Evolutionary conservation across 1,284 basidiomycete species (phyloP), one percentile per base, ranked within the genome.

Genomic region (Wolfiporia cocos): DNA sequence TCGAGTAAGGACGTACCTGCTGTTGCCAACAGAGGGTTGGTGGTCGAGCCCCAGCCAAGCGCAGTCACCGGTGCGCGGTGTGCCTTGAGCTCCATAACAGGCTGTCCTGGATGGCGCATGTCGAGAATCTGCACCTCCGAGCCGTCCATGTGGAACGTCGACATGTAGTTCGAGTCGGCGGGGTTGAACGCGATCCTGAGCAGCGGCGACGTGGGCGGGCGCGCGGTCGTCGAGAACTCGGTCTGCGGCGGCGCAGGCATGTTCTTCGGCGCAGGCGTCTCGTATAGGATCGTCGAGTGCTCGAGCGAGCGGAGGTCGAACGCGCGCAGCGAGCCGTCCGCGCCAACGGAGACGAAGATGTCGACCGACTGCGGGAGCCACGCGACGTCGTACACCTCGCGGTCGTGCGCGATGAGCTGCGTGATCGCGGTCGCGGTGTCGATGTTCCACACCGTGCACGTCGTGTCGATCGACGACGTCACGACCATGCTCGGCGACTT

Each of bases 281-380:
- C 96, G 64, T 98, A 99, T 34, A 99, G 75, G 55, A 99, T 99
- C 2, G 96, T 99, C 6, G 93, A 97, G 65, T 99, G 96, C 62
- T 99, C 96, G 34, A 99, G 74, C 53, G 88, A 91, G 29, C 96
- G 84, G 43, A 99, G 69, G 64, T 99, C 96, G 61, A 99, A 99
- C 6, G 96, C 94, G 37, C 96, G 88, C 28, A 99, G 71, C 46
- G 87, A 92, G 10, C 96, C 96, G 60, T 99, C 96, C 11, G 95
- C 96, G 19, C 96, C 96, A 17, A 99, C 96, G 12, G 92, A 95
- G 24, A 98, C 94, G 64, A 99, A 99, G 50, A 98, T 94, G 62
- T 99, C 94, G 3, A 90, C 89, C 10, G 91, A 95, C n/a, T 86
- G 81, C 2, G 96, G 96, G n/a, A 97, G 79, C 95, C 96, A 98